A percentile compares a stretch with the other conserved stretches of the same genome.
Conservation (phyloP, 2,329 filamentous ascomycete species). For the Domatiomyces globalis region DNA sequence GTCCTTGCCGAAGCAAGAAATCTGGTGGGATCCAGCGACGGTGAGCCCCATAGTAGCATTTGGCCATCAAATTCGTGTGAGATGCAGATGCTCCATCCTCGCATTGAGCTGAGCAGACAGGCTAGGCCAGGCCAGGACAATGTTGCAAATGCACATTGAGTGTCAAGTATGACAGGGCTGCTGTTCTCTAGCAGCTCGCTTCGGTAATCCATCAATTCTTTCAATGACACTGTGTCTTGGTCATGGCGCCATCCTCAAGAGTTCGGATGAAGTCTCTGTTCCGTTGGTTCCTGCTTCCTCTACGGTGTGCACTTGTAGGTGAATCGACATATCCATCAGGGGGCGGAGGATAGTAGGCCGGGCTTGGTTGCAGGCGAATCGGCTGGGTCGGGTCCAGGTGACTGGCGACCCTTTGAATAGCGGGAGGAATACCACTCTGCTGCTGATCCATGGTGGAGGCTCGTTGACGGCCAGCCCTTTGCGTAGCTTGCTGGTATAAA, state of each 20-base stretch:
- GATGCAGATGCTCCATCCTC: too few species aligned
- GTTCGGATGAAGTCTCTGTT: slow-evolving; percentile 87
- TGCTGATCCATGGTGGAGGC: slow-evolving; percentile 95
- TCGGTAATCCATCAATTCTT: neutral
- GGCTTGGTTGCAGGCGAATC: slow-evolving; percentile 85
- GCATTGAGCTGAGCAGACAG: too few species aligned
- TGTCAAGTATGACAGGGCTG: neutral
- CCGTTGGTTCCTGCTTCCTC: slow-evolving; percentile 53
- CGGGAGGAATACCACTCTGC: slow-evolving; percentile 77
- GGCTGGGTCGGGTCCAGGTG: slow-evolving; percentile 90
- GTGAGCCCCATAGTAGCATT: neutral
- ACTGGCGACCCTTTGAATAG: slow-evolving; percentile 87
- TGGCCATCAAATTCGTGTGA: too few species aligned
- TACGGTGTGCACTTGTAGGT: slow-evolving; percentile 50
- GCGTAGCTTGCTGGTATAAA: slow-evolving; percentile 58
- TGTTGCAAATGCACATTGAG: too few species aligned
- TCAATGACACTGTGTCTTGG: slow-evolving; percentile 59
- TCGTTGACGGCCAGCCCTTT: slow-evolving; percentile 67
- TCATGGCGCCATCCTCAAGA: slow-evolving; percentile 78
- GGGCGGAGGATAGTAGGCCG: slow-evolving; percentile 91
- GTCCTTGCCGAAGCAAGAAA: neutral
- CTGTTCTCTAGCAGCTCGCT: neutral
- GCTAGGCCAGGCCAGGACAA: too few species aligned
- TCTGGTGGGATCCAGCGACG: neutral
- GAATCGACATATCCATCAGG: slow-evolving; percentile 64